Conservation (phyloP, 768 basidiomycete genomes). For the Leccinum ochraceum region DNA sequence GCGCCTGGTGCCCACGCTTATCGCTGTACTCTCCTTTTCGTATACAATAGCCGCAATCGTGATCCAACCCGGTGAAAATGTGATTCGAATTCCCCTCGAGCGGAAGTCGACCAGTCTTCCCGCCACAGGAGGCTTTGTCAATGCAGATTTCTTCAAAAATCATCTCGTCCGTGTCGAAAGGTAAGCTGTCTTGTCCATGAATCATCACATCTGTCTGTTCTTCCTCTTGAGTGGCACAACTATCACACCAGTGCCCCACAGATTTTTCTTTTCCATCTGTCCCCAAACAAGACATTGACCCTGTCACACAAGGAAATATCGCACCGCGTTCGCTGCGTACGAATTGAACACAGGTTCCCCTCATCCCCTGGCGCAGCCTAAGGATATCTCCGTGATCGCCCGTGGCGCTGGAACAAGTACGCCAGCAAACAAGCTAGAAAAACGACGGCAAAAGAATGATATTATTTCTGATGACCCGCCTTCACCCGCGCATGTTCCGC, state of each 20-base stretch:
- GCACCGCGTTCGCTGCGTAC: conserved; percentile 43
- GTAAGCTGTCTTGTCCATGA: conserved; percentile 13
- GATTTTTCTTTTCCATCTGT: neutral
- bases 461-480: neutral
- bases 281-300: neutral
- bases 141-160: conserved; percentile 12
- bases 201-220: neutral
- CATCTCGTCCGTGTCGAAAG: conserved; percentile 18
- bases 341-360: conserved; percentile 44
- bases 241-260: neutral
- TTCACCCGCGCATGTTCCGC: neutral
- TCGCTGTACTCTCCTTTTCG: conserved; percentile 19
- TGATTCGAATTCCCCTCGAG: conserved; percentile 25
- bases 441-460: conserved; percentile 9
- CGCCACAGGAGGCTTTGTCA: conserved; percentile 3
- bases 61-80: neutral
- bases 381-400: conserved; percentile 7
- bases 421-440: conserved; percentile 6
- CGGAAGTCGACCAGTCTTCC: conserved; percentile 15
- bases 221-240: neutral
- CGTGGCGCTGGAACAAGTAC: neutral
- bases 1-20: conserved; percentile 16
- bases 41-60: conserved; percentile 5
- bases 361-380: conserved; percentile 33
- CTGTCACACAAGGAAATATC: conserved; percentile 40